A percentile compares a stretch with the other conserved stretches of the same genome.
Conservation (phyloP, 371 early-diverging fungal genomes). For the Zopfochytrium polystomum region DNA sequence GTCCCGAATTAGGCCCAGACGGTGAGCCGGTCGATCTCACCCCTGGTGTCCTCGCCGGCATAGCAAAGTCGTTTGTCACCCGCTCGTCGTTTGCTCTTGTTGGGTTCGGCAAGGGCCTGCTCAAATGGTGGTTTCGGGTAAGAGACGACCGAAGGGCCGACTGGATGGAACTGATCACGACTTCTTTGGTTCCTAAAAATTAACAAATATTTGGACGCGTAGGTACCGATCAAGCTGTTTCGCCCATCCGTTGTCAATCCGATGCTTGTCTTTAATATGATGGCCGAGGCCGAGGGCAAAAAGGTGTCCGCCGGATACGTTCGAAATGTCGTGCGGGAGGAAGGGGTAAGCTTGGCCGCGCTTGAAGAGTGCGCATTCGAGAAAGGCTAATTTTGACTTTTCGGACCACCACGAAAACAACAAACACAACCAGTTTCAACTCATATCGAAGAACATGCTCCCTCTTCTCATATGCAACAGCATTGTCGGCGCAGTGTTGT, state of each 20-base stretch:
- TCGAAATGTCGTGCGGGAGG: slow-evolving; percentile 21
- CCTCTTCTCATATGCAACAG: slow-evolving; percentile 44
- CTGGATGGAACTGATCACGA: not conserved
- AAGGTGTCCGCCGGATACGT: slow-evolving; percentile 23
- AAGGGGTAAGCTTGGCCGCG: slow-evolving; percentile 28
- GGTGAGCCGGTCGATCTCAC: no score
- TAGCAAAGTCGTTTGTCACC: slow-evolving; percentile 34
- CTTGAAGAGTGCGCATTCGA: no score
- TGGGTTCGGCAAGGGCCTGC: slow-evolving; percentile 33
- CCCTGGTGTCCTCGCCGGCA: slow-evolving; percentile 35
- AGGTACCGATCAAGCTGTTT: slow-evolving; percentile 38
- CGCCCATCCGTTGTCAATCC: slow-evolving; percentile 45
- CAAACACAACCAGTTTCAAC: slow-evolving; percentile 8
- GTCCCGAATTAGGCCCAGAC: no score
- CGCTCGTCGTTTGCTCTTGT: slow-evolving; percentile 25
- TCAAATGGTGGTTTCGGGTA: slow-evolving; percentile 30
- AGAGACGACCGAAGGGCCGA: not conserved
- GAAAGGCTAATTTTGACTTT: no score
- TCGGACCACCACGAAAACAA: no score
- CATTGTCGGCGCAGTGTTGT: slow-evolving; percentile 41
- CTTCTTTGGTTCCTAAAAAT: not conserved
- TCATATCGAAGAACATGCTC: slow-evolving; percentile 33
- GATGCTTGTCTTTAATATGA: slow-evolving; percentile 32
- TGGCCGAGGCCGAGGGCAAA: slow-evolving; percentile 36
- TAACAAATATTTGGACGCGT: slow-evolving; percentile 13